These are phyloP conservation scores for Aspergillus oerlinghausenensis DNA, from an alignment of 2,329 filamentous ascomycete species.

Conservation along the genomic window DNA sequence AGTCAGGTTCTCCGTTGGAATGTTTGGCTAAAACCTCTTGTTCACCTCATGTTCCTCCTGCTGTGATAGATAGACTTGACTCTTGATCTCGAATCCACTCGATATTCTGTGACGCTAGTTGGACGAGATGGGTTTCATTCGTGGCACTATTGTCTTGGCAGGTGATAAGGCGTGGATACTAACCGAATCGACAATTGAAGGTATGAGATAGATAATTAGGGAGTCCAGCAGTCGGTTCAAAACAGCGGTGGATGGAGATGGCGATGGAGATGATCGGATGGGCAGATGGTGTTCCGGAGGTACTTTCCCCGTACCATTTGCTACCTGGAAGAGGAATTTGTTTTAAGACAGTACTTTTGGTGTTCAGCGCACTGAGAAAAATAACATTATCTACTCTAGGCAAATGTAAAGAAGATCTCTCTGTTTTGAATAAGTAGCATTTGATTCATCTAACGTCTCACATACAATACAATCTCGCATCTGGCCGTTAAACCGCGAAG, in stretches of 20 bases:
- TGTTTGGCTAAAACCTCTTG: background rate
- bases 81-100: background rate
- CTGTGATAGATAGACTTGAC: background rate
- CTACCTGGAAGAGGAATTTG: background rate
- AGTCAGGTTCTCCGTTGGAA: background rate
- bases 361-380: background rate
- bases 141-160: background rate
- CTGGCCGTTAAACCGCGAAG: background rate
- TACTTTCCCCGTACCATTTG: background rate
- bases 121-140: background rate
- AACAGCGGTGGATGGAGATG: background rate
- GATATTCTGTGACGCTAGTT: background rate
- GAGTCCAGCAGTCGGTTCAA: background rate
- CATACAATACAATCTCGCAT: slow-evolving; percentile 5
- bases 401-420: background rate
- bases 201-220: background rate
- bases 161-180: background rate
- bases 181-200: background rate
- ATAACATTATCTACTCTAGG: background rate
- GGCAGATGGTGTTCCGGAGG: background rate
- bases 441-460: slow-evolving; percentile 6
- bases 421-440: background rate
- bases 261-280: too few relatives aligned
- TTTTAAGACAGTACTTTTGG: background rate
- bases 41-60: background rate